Conservation (phyloP, 2,329 filamentous ascomycete species). For the Lecanicillium sp. region DNA sequence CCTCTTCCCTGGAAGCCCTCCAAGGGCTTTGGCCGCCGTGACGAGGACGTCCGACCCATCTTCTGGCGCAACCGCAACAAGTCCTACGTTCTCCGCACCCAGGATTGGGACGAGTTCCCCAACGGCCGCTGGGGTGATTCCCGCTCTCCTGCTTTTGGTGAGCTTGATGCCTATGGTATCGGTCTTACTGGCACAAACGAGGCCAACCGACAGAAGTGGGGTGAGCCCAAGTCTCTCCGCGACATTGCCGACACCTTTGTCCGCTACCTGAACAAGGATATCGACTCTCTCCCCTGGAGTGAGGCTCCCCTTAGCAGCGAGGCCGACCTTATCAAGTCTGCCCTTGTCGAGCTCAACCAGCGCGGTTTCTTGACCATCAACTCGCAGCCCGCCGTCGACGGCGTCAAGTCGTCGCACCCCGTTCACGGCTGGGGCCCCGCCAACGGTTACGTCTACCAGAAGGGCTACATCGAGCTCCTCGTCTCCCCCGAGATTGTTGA, state of each 20-base stretch:
- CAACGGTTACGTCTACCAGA: conserved; percentile 97
- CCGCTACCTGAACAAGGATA: conserved; percentile 71
- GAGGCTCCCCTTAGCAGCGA: conserved; percentile 81
- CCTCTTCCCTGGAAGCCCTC: conserved; percentile 96
- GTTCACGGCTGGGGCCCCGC: conserved; percentile 90
- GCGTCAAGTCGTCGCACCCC: conserved; percentile 78
- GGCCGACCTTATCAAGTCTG: conserved; percentile 68
- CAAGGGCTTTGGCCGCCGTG: conserved; percentile 77
- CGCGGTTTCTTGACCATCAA: conserved; percentile 92
- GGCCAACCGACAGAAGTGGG: conserved; percentile 93
- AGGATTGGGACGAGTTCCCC: conserved; percentile 98
- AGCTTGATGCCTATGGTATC: conserved; percentile 90
- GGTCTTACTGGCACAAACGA: conserved; percentile 92
- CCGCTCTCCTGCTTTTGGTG: conserved; percentile 90
- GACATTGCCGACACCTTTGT: conserved; percentile 83
- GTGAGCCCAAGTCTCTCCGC: conserved; percentile 69
- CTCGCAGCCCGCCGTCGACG: conserved; percentile 91
- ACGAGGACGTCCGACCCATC: conserved; percentile 93
- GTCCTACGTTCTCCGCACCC: conserved; percentile 89
- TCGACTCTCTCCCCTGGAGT: conserved; percentile 88
- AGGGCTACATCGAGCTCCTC: conserved; percentile 90
- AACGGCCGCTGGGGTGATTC: conserved; percentile 99
- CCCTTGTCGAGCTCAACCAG: conserved; percentile 75
- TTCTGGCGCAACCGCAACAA: conserved; percentile 98
- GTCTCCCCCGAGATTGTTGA: conserved; percentile 74